Conservation (phyloP, 2,329 filamentous ascomycete species). For the Arthroderma uncinatum region DNA sequence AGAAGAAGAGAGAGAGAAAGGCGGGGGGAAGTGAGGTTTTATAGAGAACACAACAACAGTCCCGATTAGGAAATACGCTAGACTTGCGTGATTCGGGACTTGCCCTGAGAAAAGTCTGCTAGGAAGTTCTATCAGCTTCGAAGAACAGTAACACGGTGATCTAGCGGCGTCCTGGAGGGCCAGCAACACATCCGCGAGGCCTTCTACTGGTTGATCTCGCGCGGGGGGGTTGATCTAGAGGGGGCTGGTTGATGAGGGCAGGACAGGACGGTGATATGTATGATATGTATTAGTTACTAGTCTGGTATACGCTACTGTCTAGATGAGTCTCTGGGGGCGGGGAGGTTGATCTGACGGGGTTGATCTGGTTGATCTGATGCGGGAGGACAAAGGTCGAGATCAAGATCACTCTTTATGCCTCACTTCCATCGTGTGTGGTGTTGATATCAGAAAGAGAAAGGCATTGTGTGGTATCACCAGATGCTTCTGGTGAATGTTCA, state of each 20-base stretch:
- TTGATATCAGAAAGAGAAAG: background rate
- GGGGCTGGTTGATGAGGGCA: background rate
- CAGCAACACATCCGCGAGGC: no score
- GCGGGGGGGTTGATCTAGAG: background rate
- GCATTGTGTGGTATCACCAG: background rate
- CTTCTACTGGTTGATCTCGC: background rate
- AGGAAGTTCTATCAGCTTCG: background rate
- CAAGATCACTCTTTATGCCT: no score
- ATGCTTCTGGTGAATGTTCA: background rate
- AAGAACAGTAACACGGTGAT: background rate
- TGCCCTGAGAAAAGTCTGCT: background rate
- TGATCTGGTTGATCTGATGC: background rate
- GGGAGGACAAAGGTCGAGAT: background rate
- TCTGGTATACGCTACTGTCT: background rate
- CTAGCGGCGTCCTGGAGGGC: no score
- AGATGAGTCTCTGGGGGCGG: background rate
- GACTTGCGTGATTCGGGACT: background rate
- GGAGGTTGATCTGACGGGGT: no score
- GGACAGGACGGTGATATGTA: background rate
- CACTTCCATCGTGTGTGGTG: background rate
- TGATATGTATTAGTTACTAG: background rate
- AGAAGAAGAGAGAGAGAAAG: conserved; percentile 4
- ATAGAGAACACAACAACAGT: conserved; percentile 6
- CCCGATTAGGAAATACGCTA: conserved; percentile 4
- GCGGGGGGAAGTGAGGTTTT: conserved; percentile 6